Percentiles rank a stretch among this genome's conserved stretches.
Conservation (phyloP, 768 basidiomycete genomes). For the Lentinula aciculospora region DNA sequence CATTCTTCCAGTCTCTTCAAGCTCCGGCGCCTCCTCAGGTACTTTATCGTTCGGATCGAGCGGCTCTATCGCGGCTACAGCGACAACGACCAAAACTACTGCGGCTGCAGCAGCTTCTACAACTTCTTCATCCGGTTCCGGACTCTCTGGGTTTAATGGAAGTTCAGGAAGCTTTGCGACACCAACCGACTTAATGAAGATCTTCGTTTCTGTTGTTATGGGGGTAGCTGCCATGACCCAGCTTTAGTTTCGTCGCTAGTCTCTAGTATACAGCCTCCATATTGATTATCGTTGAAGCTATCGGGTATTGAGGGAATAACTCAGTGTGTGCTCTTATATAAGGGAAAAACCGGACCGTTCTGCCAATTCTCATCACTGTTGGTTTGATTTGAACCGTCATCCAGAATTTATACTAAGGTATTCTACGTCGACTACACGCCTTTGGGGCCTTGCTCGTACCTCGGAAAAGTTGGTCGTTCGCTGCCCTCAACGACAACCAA, state of each 20-base stretch:
- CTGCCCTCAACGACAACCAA: not conserved
- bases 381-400: not conserved
- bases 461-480: not conserved
- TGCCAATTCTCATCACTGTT: not conserved
- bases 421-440: not conserved
- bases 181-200: not conserved
- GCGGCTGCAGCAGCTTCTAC: not conserved
- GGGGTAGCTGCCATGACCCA: not conserved
- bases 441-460: not conserved
- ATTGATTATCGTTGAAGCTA: not conserved
- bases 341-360: not conserved
- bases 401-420: not conserved
- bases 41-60: not conserved
- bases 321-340: not conserved
- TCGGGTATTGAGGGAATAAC: too few species aligned
- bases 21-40: not conserved
- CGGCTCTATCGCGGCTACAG: not conserved
- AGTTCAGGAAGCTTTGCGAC: not conserved
- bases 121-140: not conserved
- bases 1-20: not conserved
- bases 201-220: not conserved
- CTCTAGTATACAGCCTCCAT: not conserved
- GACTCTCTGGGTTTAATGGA: not conserved
- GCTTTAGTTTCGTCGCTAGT: not conserved
- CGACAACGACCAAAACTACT: not conserved